A percentile compares a stretch with the other conserved stretches of the same genome.
phyloP scores from a whole-genome alignment of 225 moss, liverwort and hornwort species.

The Rhytidiadelphus loreus region DNA sequence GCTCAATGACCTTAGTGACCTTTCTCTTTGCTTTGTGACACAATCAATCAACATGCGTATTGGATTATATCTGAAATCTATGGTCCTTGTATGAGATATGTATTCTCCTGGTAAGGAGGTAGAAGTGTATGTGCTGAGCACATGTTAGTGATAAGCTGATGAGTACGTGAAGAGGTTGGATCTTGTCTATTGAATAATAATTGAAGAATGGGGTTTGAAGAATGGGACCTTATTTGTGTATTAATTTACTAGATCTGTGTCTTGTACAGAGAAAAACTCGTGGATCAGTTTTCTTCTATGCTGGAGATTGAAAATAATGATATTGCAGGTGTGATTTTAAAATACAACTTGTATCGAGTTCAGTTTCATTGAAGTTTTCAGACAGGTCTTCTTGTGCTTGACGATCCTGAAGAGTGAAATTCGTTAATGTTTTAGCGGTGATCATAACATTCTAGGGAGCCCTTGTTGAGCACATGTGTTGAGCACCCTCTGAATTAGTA shows the following conservation, averaged over 20 bases:
- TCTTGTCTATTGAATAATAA: neutral
- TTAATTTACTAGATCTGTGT: neutral
- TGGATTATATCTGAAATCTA: neutral
- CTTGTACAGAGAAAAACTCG: constrained; percentile 68
- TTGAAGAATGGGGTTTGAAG: neutral
- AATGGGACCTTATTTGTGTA: neutral
- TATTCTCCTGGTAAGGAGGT: neutral
- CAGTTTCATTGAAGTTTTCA: neutral
- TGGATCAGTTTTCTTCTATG: constrained; percentile 95
- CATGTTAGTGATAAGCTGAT: neutral
- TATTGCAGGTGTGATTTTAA: constrained; percentile 44
- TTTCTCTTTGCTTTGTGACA: neutral
- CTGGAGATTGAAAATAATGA: constrained; percentile 84
- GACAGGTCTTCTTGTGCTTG: neutral
- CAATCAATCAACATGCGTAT: neutral
- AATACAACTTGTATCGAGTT: neutral
- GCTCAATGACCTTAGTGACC: neutral
- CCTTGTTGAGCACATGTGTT: neutral
- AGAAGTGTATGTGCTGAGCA: neutral
- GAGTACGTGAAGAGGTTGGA: neutral
- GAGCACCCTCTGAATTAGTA: neutral
- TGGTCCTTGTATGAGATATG: neutral
- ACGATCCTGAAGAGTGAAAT: neutral
- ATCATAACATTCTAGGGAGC: neutral
- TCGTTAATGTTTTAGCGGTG: neutral